Conservation (phyloP, 768 basidiomycete species). For the Boletus pseudopeckii region DNA sequence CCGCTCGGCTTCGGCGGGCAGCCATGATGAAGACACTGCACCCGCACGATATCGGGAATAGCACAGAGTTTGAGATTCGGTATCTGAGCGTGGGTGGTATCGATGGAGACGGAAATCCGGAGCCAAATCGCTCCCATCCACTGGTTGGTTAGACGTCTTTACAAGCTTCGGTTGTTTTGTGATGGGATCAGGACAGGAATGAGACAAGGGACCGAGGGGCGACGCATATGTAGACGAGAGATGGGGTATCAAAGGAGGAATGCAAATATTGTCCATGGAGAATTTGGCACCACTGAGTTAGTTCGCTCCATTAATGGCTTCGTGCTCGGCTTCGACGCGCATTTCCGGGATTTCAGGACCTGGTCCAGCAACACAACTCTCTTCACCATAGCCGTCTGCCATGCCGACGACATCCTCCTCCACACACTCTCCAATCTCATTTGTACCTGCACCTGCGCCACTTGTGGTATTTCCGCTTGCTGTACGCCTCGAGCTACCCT, state of each 20-base stretch:
- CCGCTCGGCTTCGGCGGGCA: neutral
- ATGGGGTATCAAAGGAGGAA: conserved; percentile 29
- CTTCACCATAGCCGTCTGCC: conserved; percentile 25
- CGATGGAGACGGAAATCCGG: conserved; percentile 33
- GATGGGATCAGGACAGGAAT: conserved; percentile 20
- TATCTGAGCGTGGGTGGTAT: conserved; percentile 4
- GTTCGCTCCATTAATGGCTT: conserved; percentile 23
- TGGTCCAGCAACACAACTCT: conserved; percentile 21
- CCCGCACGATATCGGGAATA: conserved; percentile 10
- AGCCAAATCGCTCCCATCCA: conserved; percentile 48
- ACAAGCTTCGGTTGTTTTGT: conserved; percentile 33
- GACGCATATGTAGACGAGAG: conserved; percentile 28
- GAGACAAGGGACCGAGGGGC: conserved; percentile 18
- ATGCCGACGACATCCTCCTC: conserved; percentile 25
- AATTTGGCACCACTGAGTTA: conserved; percentile 13
- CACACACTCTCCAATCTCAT: conserved; percentile 17
- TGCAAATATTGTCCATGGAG: conserved; percentile 30
- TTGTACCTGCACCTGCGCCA: conserved; percentile 8
- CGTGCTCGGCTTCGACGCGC: conserved; percentile 39
- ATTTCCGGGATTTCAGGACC: conserved; percentile 38
- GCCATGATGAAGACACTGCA: neutral
- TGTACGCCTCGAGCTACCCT: conserved; percentile 57
- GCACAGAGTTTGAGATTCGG: conserved; percentile 1
- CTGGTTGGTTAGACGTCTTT: conserved; percentile 30
- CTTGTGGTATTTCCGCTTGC: conserved; percentile 38